phyloP scores from a whole-genome alignment of 2,329 filamentous ascomycete genomes.

The Pseudogymnoascus sp. region DNA sequence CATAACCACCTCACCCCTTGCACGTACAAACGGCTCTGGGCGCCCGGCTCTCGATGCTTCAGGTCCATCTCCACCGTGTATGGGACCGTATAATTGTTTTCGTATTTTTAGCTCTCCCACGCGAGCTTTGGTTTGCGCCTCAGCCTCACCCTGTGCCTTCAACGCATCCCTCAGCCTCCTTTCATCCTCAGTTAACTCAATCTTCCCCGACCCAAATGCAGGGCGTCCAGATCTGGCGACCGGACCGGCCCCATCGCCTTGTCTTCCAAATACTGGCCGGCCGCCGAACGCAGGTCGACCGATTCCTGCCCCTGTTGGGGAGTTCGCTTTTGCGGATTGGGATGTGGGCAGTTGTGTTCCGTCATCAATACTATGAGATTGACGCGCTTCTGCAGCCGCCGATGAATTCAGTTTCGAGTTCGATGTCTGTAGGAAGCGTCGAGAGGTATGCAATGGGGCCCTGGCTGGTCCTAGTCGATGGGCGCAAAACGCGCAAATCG shows the following conservation, averaged over 20 bases:
- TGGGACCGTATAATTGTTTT: conserved; percentile 16
- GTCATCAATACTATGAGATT: background rate
- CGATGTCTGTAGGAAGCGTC: conserved; percentile 28
- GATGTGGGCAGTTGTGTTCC: background rate
- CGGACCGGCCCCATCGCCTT: background rate
- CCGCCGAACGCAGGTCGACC: conserved; percentile 15
- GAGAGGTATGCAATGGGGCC: conserved; percentile 25
- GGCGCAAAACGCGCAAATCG: conserved; percentile 29
- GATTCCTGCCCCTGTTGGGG: conserved; percentile 13
- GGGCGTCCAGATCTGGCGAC: background rate
- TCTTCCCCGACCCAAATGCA: conserved; percentile 5
- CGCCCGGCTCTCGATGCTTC: conserved; percentile 22
- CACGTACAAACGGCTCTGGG: conserved; percentile 3
- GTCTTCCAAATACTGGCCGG: conserved; percentile 13
- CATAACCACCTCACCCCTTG: background rate
- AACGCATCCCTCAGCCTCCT: conserved; percentile 16
- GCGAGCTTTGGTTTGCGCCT: conserved; percentile 10
- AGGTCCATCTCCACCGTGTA: conserved; percentile 22
- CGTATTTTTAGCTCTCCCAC: conserved; percentile 13
- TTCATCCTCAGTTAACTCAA: conserved; percentile 3
- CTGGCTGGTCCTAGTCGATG: conserved; percentile 26
- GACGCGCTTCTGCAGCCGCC: background rate
- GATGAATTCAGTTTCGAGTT: conserved; percentile 10
- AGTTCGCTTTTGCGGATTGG: background rate
- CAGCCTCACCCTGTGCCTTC: conserved; percentile 16